A percentile compares a stretch with the other conserved stretches of the same genome.
phyloP scores from a whole-genome alignment of 495 filamentous ascomycete species.

The Lichenothelia convexa region DNA sequence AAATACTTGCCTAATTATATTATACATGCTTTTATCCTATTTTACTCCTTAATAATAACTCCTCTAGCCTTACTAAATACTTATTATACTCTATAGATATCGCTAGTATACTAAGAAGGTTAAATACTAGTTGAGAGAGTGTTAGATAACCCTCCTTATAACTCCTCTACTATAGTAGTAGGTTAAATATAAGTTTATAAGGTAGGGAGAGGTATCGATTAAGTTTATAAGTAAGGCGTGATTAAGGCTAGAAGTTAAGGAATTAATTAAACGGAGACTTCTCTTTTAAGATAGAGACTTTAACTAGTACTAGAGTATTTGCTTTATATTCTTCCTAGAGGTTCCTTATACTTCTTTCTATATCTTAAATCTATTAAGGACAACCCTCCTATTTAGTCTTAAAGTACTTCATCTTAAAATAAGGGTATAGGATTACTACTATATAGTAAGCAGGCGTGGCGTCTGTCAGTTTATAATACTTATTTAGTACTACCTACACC shows the following conservation, averaged over 20 bases:
- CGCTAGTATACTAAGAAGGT: background rate
- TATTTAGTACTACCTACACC: constrained; percentile 1
- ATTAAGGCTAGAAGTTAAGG: background rate
- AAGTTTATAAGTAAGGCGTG: background rate
- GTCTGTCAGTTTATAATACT: constrained; percentile 4
- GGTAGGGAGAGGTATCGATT: background rate
- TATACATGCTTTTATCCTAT: no score
- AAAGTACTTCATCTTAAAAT: constrained; percentile 1
- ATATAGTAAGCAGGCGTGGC: constrained; percentile 1
- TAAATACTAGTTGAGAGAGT: background rate
- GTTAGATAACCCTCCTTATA: background rate
- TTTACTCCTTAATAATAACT: no score
- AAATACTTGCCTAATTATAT: no score
- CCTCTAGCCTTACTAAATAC: background rate
- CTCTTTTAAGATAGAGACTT: no score
- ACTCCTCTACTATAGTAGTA: background rate
- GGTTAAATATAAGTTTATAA: background rate
- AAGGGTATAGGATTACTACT: constrained; percentile 4
- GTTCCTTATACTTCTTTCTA: background rate
- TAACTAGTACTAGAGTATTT: background rate
- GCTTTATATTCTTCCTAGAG: background rate
- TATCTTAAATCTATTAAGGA: constrained; percentile 1
- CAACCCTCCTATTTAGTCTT: constrained; percentile 1
- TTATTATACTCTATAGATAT: background rate
- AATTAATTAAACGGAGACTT: no score